phyloP scores from a whole-genome alignment of 208 protist species.

The Acanthamoeba royreba region DNA sequence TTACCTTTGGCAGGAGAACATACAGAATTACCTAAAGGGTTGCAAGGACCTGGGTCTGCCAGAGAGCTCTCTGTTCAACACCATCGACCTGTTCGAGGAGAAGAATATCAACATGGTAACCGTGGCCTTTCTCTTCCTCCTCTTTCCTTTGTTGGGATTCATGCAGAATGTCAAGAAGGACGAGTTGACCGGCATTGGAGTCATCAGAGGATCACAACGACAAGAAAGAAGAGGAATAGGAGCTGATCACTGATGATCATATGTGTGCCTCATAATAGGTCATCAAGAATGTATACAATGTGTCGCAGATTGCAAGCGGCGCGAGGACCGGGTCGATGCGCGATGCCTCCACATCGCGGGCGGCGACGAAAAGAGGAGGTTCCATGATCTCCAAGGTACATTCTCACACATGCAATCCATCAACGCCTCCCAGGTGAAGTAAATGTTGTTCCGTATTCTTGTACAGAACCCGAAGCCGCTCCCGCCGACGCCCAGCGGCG shows the following conservation, averaged over 20 bases:
- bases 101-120: conserved; percentile 32
- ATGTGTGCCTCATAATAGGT: not conserved
- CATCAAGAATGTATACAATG: not conserved
- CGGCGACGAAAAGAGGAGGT: not conserved
- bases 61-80: conserved; percentile 10
- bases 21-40: not conserved
- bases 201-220: not conserved
- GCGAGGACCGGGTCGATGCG: not conserved
- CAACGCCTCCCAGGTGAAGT: too few relatives aligned
- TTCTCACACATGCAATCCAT: too few relatives aligned
- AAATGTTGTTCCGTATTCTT: too few relatives aligned
- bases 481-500: too few relatives aligned
- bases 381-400: not conserved
- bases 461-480: too few relatives aligned
- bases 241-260: not conserved
- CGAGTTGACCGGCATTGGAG: too few relatives aligned
- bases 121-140: not conserved
- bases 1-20: not conserved
- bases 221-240: too few relatives aligned
- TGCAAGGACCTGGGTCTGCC: conserved; percentile 40
- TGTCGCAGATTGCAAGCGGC: not conserved
- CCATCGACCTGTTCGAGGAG: conserved; percentile 53
- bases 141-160: not conserved
- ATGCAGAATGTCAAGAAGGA: too few relatives aligned
- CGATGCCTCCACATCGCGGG: not conserved